Evolutionary conservation across 2,329 filamentous ascomycete species (phyloP), one percentile per base, ranked within the genome.

Genomic region (Ophiostoma himal-ulmi): DNA sequence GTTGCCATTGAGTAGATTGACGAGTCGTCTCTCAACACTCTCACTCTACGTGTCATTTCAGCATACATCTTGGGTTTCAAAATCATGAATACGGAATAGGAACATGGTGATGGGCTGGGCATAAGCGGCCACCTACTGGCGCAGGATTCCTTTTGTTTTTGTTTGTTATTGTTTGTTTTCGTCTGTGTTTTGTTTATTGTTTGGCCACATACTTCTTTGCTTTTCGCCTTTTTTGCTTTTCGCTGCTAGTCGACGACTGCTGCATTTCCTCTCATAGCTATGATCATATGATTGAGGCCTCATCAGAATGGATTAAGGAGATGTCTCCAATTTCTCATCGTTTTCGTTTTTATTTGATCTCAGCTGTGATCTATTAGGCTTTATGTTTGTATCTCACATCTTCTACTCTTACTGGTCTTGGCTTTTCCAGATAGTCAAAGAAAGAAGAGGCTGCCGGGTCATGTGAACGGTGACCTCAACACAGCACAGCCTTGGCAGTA

Each of bases 1-100:
- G 78, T 83, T 57, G 79, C 79, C 41, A 77, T 82, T 72, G 78
- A 81, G 77, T 81, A 70, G 72, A 66, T 20, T 48, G 44, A 7
- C 4, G 3, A 20, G 3, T 2, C 5, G 11, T 7, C 5, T 5
- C 1, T 17, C 7, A 14, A 52, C 36, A 57, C n/a, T 36, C 48
- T 67, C 37, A 30, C 17, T 11, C 20, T 26, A 69, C 30, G 30
- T 60, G 20, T 44, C 52, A 67, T 62, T 26, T 68, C 57, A 57
- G 30, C 44, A 11, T n/a, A 39, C 48, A 41, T 34, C 20, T 60
- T 44, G 64, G 60, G 11, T 62, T 64, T 22, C 44, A 68, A 68
- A 41, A 57, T 57, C 52, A 57, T 57, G 52, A 57, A 5, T 30
- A 57, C 36, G 34, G 39, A 36, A 39, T 34, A 44, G 13, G 67